phyloP scores from a whole-genome alignment of 176 grass and related monocot genomes.

The Eleusine coracana region DNA sequence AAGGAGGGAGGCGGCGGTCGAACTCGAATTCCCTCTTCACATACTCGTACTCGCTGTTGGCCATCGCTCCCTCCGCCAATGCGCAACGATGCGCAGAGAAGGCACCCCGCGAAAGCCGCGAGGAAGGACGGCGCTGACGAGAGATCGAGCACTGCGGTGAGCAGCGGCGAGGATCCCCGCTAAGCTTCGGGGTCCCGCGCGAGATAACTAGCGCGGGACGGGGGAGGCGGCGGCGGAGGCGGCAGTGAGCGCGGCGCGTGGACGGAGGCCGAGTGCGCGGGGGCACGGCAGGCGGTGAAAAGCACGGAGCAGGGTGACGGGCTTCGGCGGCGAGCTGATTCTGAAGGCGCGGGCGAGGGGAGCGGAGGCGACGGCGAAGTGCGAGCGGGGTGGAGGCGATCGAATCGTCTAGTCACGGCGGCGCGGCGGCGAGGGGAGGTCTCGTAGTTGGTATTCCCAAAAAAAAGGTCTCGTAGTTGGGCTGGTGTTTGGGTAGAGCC shows the following conservation, averaged over 20 bases:
- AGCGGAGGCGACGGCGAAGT: not conserved
- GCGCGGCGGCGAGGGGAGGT: not conserved
- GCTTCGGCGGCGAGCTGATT: not conserved
- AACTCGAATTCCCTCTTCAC: conserved; percentile 76
- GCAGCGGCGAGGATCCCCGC: too few species aligned
- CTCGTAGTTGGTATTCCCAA: too few species aligned
- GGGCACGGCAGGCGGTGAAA: not conserved
- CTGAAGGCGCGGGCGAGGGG: not conserved
- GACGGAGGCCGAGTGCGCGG: not conserved
- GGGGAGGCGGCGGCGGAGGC: not conserved
- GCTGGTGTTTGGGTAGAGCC: not conserved
- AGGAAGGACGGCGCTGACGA: not conserved
- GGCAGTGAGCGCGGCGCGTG: not conserved
- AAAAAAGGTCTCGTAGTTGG: not conserved
- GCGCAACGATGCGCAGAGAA: not conserved
- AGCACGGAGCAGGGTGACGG: not conserved
- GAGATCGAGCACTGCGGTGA: not conserved
- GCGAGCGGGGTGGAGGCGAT: not conserved
- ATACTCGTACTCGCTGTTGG: conserved; percentile 82
- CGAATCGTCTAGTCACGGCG: not conserved
- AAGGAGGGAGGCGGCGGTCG: conserved; percentile 62
- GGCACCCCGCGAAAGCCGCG: not conserved
- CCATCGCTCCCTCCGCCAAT: conserved; percentile 39
- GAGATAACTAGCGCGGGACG: not conserved
- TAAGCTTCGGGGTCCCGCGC: too few species aligned